A percentile compares a stretch with the other conserved stretches of the same genome.
phyloP scores from a whole-genome alignment of 176 grass and related monocot genomes.

The Avena sativa region DNA sequence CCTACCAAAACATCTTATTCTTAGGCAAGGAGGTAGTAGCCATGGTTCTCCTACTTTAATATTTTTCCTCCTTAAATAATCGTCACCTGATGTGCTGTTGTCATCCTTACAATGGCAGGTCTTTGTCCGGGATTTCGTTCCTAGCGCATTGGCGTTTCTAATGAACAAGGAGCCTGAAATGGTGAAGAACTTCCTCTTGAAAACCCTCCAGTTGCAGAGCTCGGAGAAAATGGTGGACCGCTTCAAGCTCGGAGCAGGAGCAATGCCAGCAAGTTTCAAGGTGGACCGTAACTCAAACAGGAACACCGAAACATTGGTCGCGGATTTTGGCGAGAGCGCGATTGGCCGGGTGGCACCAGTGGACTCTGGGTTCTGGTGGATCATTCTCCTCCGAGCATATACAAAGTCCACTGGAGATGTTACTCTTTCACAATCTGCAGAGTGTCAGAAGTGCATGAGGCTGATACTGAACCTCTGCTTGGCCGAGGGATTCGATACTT shows the following conservation, averaged over 20 bases:
- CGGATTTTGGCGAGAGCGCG: constrained; percentile 87
- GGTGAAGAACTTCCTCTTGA: constrained; percentile 44
- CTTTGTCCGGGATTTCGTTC: constrained; percentile 92
- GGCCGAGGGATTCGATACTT: constrained; percentile 68
- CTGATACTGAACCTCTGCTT: too few relatives aligned
- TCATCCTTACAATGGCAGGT: constrained; percentile 53
- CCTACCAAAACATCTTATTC: too few relatives aligned
- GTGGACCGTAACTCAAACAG: constrained; percentile 61
- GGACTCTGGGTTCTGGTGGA: constrained; percentile 98
- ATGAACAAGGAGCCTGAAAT: constrained; percentile 82
- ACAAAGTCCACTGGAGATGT: constrained; percentile 84
- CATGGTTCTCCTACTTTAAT: neutral
- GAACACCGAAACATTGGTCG: constrained; percentile 74
- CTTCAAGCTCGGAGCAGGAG: constrained; percentile 91
- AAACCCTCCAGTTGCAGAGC: constrained; percentile 79
- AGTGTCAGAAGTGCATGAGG: constrained; percentile 79
- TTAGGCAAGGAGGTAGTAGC: too few relatives aligned
- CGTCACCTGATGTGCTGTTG: neutral
- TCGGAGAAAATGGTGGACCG: constrained; percentile 85
- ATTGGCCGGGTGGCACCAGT: constrained; percentile 93
- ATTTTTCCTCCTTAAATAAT: neutral
- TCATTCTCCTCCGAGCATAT: constrained; percentile 91
- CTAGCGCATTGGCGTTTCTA: constrained; percentile 84
- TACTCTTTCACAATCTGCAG: constrained; percentile 69
- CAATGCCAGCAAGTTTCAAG: constrained; percentile 95